These are phyloP conservation scores for Russula virescens DNA, from an alignment of 768 basidiomycete genomes.

Conservation along the genomic window DNA sequence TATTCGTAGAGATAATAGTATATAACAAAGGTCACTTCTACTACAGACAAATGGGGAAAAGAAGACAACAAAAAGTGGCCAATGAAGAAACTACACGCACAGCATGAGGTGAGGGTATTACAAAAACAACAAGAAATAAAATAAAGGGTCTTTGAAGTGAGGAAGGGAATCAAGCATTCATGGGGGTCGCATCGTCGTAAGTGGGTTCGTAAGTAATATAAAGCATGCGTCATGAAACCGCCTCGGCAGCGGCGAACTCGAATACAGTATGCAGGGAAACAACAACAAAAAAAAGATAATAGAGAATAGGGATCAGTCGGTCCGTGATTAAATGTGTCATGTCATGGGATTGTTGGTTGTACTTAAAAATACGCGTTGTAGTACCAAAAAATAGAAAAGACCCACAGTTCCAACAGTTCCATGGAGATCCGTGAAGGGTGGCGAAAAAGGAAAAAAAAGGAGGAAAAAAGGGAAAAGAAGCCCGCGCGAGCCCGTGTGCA, in stretches of 20 bases:
- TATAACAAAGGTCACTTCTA: background rate
- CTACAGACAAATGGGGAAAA: background rate
- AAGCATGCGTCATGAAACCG: background rate
- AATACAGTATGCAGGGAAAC: background rate
- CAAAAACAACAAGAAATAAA: background rate
- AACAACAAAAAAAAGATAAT: too few species aligned
- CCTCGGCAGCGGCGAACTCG: background rate
- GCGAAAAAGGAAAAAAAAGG: background rate
- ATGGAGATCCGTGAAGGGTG: background rate
- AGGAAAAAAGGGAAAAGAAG: background rate
- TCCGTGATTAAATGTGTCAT: background rate
- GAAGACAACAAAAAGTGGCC: background rate
- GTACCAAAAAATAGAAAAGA: background rate
- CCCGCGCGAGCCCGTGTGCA: background rate
- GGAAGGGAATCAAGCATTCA: background rate
- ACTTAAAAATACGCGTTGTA: background rate
- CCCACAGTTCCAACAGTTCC: background rate
- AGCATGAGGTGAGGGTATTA: background rate
- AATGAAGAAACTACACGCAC: constrained; percentile 5
- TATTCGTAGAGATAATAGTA: background rate
- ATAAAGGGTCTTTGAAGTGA: too few species aligned
- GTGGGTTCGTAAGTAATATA: constrained; percentile 4
- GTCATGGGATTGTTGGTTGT: background rate
- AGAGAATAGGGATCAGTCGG: background rate
- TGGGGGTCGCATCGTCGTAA: background rate